Evolutionary conservation across 208 protist species (phyloP), one percentile per base, ranked within the genome.

Genomic region (Leishmania braziliensis): DNA sequence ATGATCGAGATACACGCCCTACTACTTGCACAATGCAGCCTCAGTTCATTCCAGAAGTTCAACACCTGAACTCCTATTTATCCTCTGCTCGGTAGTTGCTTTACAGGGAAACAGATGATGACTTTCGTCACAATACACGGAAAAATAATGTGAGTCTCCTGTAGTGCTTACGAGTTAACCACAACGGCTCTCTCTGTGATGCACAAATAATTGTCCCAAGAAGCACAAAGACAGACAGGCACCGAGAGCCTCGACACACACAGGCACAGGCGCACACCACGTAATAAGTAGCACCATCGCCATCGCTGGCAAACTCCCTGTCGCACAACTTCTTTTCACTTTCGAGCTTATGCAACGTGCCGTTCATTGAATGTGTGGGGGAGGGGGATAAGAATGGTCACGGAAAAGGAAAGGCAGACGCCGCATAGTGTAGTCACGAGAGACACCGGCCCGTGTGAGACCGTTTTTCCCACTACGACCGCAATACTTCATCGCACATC

Each of bases 401-500:
- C 4, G 71, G 50, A 39, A 54, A 75, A 73, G 29, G n/a, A 16
- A 56, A 58, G 48, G 33, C 50, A 56, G 36, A 72, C 20, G 23
- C 5, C 26, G 36, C 26, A 23, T 50, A 14, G 43, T 72, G 36
- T 5, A 43, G 4, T n/a, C 23, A 33, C 4, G 29, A 72, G 43
- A 72, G 68, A 48, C 10, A 0, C 6, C 43, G 18, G 68, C 23
- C 23, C 68, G 36, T 53, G 68, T 51, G 5, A 23, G 50, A 58
- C 71, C 18, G 1, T 39, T 29, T 29, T 18, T 29, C 51, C 58
- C 16, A 5, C 76, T 80, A 81, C 79, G 86, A 89, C 71, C 87
- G 78, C 48, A 95, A 75, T 23, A 86, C 90, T 75, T 92, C 84
- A 46, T 97, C 93, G 73, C 92, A 96, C 65, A 96, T 60, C 58